Percentiles rank a stretch among this genome's conserved stretches.
These are phyloP conservation scores for Monosporascus ibericus DNA, from an alignment of 2,329 filamentous ascomycete species.

Conservation along the genomic window DNA sequence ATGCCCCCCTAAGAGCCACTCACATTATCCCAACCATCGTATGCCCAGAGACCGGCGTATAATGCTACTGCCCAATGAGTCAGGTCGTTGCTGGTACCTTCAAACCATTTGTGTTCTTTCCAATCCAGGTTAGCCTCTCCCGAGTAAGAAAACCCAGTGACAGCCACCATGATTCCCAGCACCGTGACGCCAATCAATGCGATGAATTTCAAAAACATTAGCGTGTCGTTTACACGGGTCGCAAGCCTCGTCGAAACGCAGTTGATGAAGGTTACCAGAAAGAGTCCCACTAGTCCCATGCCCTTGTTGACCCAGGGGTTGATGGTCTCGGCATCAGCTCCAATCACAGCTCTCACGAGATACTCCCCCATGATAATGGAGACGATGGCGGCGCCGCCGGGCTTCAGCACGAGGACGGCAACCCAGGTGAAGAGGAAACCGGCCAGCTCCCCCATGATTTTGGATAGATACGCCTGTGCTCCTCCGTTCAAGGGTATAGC, in stretches of 20 bases:
- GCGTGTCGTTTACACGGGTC: conserved; percentile 79
- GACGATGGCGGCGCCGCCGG: conserved; percentile 88
- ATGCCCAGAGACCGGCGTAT: conserved; percentile 95
- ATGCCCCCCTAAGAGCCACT: conserved; percentile 29
- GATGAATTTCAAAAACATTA: conserved; percentile 97
- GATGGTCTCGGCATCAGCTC: conserved; percentile 74
- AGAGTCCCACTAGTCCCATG: conserved; percentile 71
- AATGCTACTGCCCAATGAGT: conserved; percentile 90
- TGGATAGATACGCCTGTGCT: conserved; percentile 86
- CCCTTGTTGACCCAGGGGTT: conserved; percentile 87
- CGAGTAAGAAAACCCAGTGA: conserved; percentile 74
- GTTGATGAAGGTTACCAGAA: conserved; percentile 77
- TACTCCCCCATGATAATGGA: conserved; percentile 98
- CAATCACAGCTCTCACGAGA: conserved; percentile 78
- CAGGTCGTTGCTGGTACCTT: conserved; percentile 70
- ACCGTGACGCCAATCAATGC: conserved; percentile 82
- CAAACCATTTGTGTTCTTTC: conserved; percentile 85
- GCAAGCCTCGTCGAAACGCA: conserved; percentile 86
- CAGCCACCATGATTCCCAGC: conserved; percentile 81
- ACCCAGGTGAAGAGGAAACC: conserved; percentile 98
- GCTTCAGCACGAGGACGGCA: conserved; percentile 88
- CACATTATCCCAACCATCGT: conserved; percentile 98
- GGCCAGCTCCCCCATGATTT: conserved; percentile 89
- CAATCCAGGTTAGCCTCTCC: conserved; percentile 75
- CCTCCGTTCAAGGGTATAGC: conserved; percentile 95